Base-by-base conservation (phyloP, 352 stramenopile genomes). In the Pythium sukuiense region DNA sequence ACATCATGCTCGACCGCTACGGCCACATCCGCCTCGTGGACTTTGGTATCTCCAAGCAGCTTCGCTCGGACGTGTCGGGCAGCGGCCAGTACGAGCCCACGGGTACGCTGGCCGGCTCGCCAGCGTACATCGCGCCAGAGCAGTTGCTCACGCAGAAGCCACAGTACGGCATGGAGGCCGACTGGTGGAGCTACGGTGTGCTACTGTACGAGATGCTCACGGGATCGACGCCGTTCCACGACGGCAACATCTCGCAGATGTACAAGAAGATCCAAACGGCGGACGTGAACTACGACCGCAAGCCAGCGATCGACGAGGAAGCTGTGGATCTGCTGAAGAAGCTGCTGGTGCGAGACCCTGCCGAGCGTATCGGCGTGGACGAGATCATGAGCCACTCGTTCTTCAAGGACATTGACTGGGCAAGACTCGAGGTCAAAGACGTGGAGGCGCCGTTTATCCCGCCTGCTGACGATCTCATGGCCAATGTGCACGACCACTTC, bases 111-210 rank as follows among this genome's bases (percentile, higher is more conserved):
- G 87, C 85, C 1, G 87, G 87, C 12, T 96, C 87, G 30, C 87
- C 87, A 33, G 87, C 85, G 24, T 96, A 96, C 65, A 96, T 94
- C 67, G 85, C 87, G 26, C 87, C 87, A 2, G 87, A 96, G 73
- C 85, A 93, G 35, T 55, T 96, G 27, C 67, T 90, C 43, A 92
- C 85, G 20, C 85, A 94, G 64, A 92, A 92, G 71, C 85, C 87
- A 26, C 79, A 55, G 67, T 96, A 96, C 69, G 86, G 85, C 39
- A 92, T 91, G 79, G 83, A 84, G 37, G 89, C 89, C 20, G 90
- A 97, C 70, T 97, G 90, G 90, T 97, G 90, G 90, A 96, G 88
- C 61, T 93, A 96, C 53, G 90, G 90, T 49, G 86, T 97, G 18
- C 64, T 97, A 18, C 54, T 97, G 20, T 97, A 95, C 58, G 90